Evolutionary conservation across 805 yeast genomes (phyloP).

Genomic region (Saccharomyces eubayanus): DNA sequence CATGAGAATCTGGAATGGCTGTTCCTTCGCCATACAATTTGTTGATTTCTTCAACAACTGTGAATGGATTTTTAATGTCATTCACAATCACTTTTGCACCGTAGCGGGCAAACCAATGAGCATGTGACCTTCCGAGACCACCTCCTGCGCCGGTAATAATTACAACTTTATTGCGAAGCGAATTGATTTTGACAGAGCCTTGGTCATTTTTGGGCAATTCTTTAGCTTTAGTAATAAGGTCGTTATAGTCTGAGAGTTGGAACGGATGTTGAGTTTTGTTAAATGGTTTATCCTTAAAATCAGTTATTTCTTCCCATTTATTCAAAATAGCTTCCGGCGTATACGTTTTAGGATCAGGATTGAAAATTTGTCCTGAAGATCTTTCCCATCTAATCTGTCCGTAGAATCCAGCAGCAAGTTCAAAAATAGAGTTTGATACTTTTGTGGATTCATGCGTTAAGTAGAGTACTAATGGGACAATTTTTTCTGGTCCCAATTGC

Average conservation of each 20-base stretch:
- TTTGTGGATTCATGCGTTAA: slow-evolving; percentile 58
- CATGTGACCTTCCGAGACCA: slow-evolving; percentile 89
- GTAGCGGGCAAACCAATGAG: slow-evolving; percentile 71
- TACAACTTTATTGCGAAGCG: slow-evolving; percentile 76
- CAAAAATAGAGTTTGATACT: slow-evolving; percentile 71
- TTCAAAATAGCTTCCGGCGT: slow-evolving; percentile 79
- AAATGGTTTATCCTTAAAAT: slow-evolving; percentile 52
- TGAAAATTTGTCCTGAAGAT: slow-evolving; percentile 75
- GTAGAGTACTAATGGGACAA: slow-evolving; percentile 85
- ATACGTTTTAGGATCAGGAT: slow-evolving; percentile 56
- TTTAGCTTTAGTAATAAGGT: slow-evolving; percentile 45
- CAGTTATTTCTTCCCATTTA: slow-evolving; percentile 53
- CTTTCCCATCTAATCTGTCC: slow-evolving; percentile 94
- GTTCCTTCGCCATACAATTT: slow-evolving; percentile 56
- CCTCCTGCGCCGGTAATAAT: slow-evolving; percentile 92
- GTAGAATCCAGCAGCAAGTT: slow-evolving; percentile 89
- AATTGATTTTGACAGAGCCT: slow-evolving; percentile 42
- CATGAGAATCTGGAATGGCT: slow-evolving; percentile 78
- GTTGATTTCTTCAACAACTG: slow-evolving; percentile 65
- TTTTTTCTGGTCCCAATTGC: slow-evolving; percentile 73
- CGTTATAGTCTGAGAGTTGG: slow-evolving; percentile 62
- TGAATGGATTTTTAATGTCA: slow-evolving; percentile 69
- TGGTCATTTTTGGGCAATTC: slow-evolving; percentile 51
- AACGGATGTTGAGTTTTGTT: slow-evolving; percentile 57
- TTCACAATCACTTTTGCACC: slow-evolving; percentile 95